phyloP scores from a whole-genome alignment of 768 basidiomycete species.

The Collybia sordida region DNA sequence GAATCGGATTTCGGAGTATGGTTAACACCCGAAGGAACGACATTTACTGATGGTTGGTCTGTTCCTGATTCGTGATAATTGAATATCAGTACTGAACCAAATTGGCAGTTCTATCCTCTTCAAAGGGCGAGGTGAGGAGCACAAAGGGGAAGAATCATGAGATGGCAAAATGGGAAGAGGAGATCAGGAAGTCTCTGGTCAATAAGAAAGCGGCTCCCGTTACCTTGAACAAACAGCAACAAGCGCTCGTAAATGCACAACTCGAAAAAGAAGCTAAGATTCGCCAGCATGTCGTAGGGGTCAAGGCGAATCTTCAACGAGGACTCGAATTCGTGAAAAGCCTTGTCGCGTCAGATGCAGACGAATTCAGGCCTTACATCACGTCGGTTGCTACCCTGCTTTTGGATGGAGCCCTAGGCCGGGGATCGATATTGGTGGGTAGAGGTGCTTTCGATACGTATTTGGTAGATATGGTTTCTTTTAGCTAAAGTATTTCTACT shows the following conservation, averaged over 20 bases:
- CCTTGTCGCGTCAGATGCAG: constrained; percentile 48
- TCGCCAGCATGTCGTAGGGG: constrained; percentile 53
- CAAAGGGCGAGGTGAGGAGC: constrained; percentile 48
- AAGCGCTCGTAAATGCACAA: constrained; percentile 81
- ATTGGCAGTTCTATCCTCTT: constrained; percentile 57
- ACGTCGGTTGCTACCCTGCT: constrained; percentile 58
- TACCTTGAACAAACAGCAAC: constrained; percentile 80
- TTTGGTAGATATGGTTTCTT: constrained; percentile 50
- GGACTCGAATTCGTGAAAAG: constrained; percentile 71
- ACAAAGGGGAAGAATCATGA: constrained; percentile 87
- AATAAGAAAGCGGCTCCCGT: constrained; percentile 66
- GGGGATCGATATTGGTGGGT: constrained; percentile 64
- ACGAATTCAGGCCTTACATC: constrained; percentile 57
- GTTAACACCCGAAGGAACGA: constrained; percentile 79
- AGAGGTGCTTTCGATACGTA: constrained; percentile 70
- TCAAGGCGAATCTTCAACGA: constrained; percentile 58
- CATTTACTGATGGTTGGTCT: constrained; percentile 73
- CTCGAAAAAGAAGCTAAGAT: constrained; percentile 75
- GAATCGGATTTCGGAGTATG: constrained; percentile 81
- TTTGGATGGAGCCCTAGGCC: constrained; percentile 61
- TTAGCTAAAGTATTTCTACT: neutral
- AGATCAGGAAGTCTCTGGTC: constrained; percentile 83
- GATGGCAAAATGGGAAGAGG: constrained; percentile 93
- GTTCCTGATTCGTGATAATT: neutral
- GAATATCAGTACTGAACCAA: neutral